These are phyloP conservation scores for Sphaerulina musiva DNA, from an alignment of 2,329 filamentous ascomycete genomes.

Conservation along the genomic window DNA sequence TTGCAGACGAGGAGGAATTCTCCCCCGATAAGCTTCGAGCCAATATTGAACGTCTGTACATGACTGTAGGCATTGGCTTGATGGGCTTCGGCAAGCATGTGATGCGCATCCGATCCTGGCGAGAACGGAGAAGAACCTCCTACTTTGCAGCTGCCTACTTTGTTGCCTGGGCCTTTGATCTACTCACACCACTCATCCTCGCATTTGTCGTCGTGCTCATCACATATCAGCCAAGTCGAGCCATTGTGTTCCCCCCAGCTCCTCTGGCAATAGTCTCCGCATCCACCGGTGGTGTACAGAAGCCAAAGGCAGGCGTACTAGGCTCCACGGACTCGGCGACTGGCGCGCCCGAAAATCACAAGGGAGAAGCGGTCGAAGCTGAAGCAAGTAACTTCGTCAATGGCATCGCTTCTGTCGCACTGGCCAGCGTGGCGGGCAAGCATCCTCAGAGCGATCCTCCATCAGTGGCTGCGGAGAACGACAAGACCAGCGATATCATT, in stretches of 20 bases:
- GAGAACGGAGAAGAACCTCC: slow-evolving; percentile 61
- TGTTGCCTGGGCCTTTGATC: slow-evolving; percentile 64
- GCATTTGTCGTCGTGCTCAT: slow-evolving; percentile 59
- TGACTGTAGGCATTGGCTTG: slow-evolving; percentile 64
- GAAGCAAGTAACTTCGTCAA: slow-evolving; percentile 77
- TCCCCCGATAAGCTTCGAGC: slow-evolving; percentile 75
- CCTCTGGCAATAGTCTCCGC: slow-evolving; percentile 66
- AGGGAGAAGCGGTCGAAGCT: slow-evolving; percentile 75
- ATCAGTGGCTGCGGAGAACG: slow-evolving; percentile 36
- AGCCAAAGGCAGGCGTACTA: slow-evolving; percentile 66
- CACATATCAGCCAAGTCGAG: slow-evolving; percentile 56
- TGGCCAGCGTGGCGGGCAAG: slow-evolving; percentile 70
- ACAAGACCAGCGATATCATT: slow-evolving; percentile 44
- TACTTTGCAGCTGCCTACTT: slow-evolving; percentile 58
- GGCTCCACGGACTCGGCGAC: slow-evolving; percentile 72
- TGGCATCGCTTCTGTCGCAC: slow-evolving; percentile 62
- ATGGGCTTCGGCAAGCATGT: slow-evolving; percentile 66
- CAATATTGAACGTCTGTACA: slow-evolving; percentile 73
- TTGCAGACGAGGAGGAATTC: slow-evolving; percentile 76
- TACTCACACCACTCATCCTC: slow-evolving; percentile 58
- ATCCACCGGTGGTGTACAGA: slow-evolving; percentile 67
- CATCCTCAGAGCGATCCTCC: slow-evolving; percentile 60
- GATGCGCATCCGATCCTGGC: slow-evolving; percentile 70
- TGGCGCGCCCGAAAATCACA: slow-evolving; percentile 73
- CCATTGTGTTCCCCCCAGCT: slow-evolving; percentile 66